A percentile compares a stretch with the other conserved stretches of the same genome.
These are phyloP conservation scores for Acanthamoeba lenticulata DNA, from an alignment of 208 protist species.

Conservation along the genomic window DNA sequence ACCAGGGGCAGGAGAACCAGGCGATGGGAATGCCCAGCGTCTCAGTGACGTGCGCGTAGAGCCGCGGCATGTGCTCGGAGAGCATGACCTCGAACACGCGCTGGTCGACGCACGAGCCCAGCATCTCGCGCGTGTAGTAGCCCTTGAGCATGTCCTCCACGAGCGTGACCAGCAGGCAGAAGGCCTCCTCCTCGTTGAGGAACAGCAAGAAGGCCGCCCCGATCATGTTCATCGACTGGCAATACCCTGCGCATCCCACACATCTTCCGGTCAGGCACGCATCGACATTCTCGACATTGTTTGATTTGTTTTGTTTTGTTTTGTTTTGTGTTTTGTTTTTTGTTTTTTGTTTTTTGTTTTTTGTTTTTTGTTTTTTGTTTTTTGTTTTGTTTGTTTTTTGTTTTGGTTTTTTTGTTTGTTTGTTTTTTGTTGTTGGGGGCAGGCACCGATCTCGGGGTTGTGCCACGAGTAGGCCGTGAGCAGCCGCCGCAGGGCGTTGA, in stretches of 20 bases:
- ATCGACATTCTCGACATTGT: not conserved
- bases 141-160: conserved; percentile 77
- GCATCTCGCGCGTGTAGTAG: conserved; percentile 66
- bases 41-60: conserved; percentile 20
- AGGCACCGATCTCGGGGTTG: conserved; percentile 24
- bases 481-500: conserved; percentile 22
- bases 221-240: conserved; percentile 64
- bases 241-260: not conserved
- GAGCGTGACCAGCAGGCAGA: conserved; percentile 53
- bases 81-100: conserved; percentile 57
- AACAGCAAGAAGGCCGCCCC: conserved; percentile 39
- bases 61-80: conserved; percentile 3
- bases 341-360: too few relatives aligned
- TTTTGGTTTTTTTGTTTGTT: too few relatives aligned
- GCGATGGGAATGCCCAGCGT: conserved; percentile 18
- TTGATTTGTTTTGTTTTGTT: too few relatives aligned
- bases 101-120: conserved; percentile 61
- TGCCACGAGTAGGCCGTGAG: conserved; percentile 57
- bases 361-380: too few relatives aligned
- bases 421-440: not conserved
- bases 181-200: conserved; percentile 64
- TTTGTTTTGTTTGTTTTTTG: too few relatives aligned
- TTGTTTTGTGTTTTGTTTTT: too few relatives aligned
- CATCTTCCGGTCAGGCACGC: not conserved
- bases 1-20: conserved; percentile 61